Evolutionary conservation across 179 eudicot species (phyloP).

Genomic region (Patellifolia procumbens): DNA sequence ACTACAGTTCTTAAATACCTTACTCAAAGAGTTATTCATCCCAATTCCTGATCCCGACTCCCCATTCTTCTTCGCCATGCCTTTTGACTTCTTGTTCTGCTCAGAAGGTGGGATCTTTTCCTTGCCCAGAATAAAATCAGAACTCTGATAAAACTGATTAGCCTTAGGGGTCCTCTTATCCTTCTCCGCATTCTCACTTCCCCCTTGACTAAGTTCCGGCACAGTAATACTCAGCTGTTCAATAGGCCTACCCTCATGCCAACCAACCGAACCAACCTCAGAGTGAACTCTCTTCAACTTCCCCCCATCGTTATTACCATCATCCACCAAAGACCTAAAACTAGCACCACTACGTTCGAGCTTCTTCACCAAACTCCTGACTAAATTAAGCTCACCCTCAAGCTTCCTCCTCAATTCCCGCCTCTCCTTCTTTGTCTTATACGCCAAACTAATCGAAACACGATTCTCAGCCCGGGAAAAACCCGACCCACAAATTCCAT

Average conservation of each 20-base stretch:
- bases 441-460: constrained; percentile 58
- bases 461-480: constrained; percentile 41
- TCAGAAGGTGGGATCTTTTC: constrained; percentile 44
- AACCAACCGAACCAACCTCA: constrained; percentile 45
- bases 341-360: constrained; percentile 53
- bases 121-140: constrained; percentile 67
- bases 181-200: constrained; percentile 54
- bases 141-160: constrained; percentile 57
- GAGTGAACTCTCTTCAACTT: constrained; percentile 51
- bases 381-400: constrained; percentile 62
- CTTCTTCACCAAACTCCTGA: constrained; percentile 60
- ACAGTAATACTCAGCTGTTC: constrained; percentile 53
- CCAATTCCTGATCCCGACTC: constrained; percentile 40
- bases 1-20: constrained; percentile 37
- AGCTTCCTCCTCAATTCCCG: constrained; percentile 63
- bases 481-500: constrained; percentile 38
- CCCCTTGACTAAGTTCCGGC: constrained; percentile 50
- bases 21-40: constrained; percentile 47
- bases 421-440: constrained; percentile 68
- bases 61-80: constrained; percentile 50
- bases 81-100: constrained; percentile 54
- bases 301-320: constrained; percentile 34
- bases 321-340: constrained; percentile 31
- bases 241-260: constrained; percentile 46
- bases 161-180: constrained; percentile 78